Evolutionary conservation across 139 green algal species (phyloP).

Genomic region (Pseudopediastrum boryanum): DNA sequence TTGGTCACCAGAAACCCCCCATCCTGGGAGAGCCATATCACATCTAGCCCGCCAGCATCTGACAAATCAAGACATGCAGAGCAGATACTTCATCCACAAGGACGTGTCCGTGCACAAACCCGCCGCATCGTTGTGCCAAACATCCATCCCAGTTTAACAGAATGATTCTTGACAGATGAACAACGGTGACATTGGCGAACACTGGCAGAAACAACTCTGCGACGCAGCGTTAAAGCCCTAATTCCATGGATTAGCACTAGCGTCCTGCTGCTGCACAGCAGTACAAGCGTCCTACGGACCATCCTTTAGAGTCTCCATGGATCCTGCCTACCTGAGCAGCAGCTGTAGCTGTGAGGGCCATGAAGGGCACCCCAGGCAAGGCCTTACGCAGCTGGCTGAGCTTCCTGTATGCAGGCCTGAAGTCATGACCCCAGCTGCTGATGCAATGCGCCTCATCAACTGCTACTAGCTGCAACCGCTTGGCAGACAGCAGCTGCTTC

Average conservation of each 20-base stretch:
- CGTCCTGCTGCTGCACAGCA: background rate
- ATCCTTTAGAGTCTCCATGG: background rate
- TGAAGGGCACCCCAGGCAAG: slow-evolving; percentile 57
- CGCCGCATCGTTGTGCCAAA: no score
- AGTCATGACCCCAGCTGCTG: slow-evolving; percentile 63
- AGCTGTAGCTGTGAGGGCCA: slow-evolving; percentile 69
- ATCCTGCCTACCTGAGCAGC: slow-evolving; percentile 41
- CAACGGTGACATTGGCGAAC: no score
- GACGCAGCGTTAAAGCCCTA: background rate
- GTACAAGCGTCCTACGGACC: background rate
- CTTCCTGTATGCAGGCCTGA: slow-evolving; percentile 62
- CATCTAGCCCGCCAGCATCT: no score
- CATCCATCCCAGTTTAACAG: background rate
- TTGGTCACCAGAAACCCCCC: no score
- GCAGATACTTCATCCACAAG: no score
- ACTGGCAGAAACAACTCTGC: background rate
- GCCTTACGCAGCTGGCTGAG: slow-evolving; percentile 41
- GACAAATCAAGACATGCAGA: no score
- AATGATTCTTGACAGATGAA: background rate
- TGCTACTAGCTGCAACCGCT: slow-evolving; percentile 50
- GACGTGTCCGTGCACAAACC: no score
- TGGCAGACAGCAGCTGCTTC: no score
- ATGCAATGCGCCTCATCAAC: slow-evolving; percentile 74
- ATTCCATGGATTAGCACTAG: no score
- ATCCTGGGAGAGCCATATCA: no score